These are phyloP conservation scores for Lepiota brunneoincarnata DNA, from an alignment of 768 basidiomycete species.

Conservation along the genomic window DNA sequence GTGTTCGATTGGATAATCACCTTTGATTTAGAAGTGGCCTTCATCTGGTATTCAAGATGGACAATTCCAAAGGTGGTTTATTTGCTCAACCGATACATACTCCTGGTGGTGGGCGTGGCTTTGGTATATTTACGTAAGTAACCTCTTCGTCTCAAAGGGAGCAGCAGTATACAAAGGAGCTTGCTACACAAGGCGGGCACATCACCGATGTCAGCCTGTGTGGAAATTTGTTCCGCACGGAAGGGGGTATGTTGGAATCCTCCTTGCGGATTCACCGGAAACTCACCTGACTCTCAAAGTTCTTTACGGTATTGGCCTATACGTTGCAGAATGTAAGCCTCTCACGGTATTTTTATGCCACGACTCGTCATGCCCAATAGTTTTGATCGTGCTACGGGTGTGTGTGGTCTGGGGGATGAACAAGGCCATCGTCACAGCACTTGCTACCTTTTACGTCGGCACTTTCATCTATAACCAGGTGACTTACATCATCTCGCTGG, in stretches of 20 bases:
- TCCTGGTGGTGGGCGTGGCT: background rate
- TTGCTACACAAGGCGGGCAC: too few relatives aligned
- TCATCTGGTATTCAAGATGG: constrained; percentile 2
- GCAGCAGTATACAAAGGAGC: too few relatives aligned
- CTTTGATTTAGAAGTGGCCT: background rate
- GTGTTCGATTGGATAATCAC: background rate
- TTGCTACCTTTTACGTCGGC: background rate
- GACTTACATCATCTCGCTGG: background rate
- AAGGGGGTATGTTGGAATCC: background rate
- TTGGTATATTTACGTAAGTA: background rate
- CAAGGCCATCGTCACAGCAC: background rate
- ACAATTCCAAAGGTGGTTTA: background rate
- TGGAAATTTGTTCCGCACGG: background rate
- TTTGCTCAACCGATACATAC: background rate
- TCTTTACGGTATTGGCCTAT: background rate
- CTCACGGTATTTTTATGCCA: background rate
- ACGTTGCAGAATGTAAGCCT: constrained; percentile 2
- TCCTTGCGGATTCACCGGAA: too few relatives aligned
- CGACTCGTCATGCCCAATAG: background rate
- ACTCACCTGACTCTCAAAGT: background rate
- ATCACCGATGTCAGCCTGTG: background rate
- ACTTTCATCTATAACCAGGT: background rate
- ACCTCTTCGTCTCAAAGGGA: too few relatives aligned
- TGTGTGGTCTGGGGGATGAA: background rate
- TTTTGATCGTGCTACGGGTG: background rate